A percentile compares a stretch with the other conserved stretches of the same genome.
phyloP scores from a whole-genome alignment of 495 filamentous ascomycete species.

The Aspergillus egyptiacus region DNA sequence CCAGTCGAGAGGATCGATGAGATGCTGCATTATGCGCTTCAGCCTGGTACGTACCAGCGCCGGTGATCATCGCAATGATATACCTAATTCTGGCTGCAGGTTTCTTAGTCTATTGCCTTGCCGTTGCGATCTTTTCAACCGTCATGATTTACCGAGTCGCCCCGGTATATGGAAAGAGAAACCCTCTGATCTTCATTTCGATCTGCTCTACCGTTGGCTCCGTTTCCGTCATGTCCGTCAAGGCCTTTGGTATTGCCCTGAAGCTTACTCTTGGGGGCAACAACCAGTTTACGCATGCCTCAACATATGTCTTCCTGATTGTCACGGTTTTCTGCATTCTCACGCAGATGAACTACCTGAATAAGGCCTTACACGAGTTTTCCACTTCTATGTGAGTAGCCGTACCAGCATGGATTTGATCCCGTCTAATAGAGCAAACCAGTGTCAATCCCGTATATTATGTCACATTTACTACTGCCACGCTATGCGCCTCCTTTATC shows the following conservation, averaged over 20 bases:
- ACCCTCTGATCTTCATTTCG: slow-evolving; percentile 90
- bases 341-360: slow-evolving; percentile 99
- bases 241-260: slow-evolving; percentile 93
- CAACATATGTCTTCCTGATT: slow-evolving; percentile 95
- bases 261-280: slow-evolving; percentile 86
- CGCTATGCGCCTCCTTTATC: slow-evolving; percentile 91
- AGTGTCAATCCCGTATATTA: slow-evolving; percentile 99
- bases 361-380: slow-evolving; percentile 96
- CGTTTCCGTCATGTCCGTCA: slow-evolving; percentile 96
- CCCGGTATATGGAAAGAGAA: slow-evolving; percentile 83
- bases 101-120: slow-evolving; percentile 75
- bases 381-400: slow-evolving; percentile 83
- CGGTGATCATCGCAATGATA: background rate
- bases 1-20: slow-evolving; percentile 81
- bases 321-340: slow-evolving; percentile 88
- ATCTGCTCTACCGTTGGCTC: slow-evolving; percentile 97
- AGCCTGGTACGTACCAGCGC: slow-evolving; percentile 61
- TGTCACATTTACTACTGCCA: slow-evolving; percentile 97
- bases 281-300: slow-evolving; percentile 90
- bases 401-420: background rate
- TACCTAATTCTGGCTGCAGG: slow-evolving; percentile 41
- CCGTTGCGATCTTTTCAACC: slow-evolving; percentile 72
- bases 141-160: slow-evolving; percentile 96
- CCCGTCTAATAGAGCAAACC: slow-evolving; percentile 25
- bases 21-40: slow-evolving; percentile 81